Percentiles rank a stretch among this genome's conserved stretches.
These are phyloP conservation scores for Carex littledalei DNA, from an alignment of 176 grass and related monocot genomes.

Conservation along the genomic window DNA sequence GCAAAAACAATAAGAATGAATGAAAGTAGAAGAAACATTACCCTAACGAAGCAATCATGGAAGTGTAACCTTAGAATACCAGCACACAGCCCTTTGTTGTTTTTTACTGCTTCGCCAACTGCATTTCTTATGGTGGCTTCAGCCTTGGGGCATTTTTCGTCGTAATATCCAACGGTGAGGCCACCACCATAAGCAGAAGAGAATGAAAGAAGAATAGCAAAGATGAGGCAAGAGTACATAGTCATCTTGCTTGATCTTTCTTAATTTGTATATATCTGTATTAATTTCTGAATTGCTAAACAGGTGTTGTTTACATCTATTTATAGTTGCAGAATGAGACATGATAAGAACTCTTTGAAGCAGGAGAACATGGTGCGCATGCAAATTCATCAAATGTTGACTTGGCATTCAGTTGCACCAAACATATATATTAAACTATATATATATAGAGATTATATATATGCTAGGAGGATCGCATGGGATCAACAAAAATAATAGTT, in stretches of 20 bases:
- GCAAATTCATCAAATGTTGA: no score
- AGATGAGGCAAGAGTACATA: background rate
- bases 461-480: no score
- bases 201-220: background rate
- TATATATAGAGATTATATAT: no score
- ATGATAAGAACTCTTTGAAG: no score
- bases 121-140: background rate
- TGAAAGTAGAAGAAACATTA: background rate
- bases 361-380: no score
- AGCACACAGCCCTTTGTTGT: background rate
- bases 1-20: background rate
- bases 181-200: background rate
- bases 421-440: no score
- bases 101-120: background rate
- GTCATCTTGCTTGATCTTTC: no score
- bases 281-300: background rate
- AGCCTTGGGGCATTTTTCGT: background rate
- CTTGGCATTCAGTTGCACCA: no score
- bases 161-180: background rate
- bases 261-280: background rate
- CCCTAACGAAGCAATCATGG: conserved; percentile 6
- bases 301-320: background rate
- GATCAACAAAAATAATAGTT: no score
- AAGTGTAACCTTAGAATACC: background rate
- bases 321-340: background rate